Conservation (phyloP, 2,329 filamentous ascomycete genomes). For the Pezicula radicicola region DNA sequence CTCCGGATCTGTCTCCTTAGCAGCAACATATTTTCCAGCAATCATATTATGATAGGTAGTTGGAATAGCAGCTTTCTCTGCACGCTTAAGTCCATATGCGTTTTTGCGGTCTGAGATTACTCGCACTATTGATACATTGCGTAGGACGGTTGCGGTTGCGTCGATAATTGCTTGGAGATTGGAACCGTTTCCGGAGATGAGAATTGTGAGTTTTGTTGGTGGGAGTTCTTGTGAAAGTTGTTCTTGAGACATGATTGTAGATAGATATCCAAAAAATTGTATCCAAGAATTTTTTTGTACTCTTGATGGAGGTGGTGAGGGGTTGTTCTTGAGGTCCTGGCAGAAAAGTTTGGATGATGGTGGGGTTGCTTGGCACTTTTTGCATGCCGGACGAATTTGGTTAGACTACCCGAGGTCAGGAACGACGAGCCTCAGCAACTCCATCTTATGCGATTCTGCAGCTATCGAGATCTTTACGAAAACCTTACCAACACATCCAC, state of each 20-base stretch:
- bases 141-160: slow-evolving; percentile 36
- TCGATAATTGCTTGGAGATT: slow-evolving; percentile 67
- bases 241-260: slow-evolving; percentile 6
- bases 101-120: slow-evolving; percentile 66
- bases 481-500: neutral
- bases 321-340: too few relatives aligned
- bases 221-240: slow-evolving; percentile 12
- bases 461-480: too few relatives aligned
- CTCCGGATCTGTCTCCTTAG: slow-evolving; percentile 41
- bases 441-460: too few relatives aligned
- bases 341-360: too few relatives aligned
- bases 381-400: too few relatives aligned
- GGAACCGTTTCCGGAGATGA: slow-evolving; percentile 66
- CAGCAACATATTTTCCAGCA: slow-evolving; percentile 39
- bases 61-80: slow-evolving; percentile 54
- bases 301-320: too few relatives aligned
- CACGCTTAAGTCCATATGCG: slow-evolving; percentile 62
- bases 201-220: slow-evolving; percentile 46
- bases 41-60: slow-evolving; percentile 66
- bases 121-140: slow-evolving; percentile 48
- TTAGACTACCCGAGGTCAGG: too few relatives aligned
- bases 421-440: too few relatives aligned
- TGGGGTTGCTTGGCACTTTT: too few relatives aligned
- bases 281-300: too few relatives aligned
- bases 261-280: too few relatives aligned